Conservation (phyloP, 2,329 filamentous ascomycete species). For the Botryotinia calthae region DNA sequence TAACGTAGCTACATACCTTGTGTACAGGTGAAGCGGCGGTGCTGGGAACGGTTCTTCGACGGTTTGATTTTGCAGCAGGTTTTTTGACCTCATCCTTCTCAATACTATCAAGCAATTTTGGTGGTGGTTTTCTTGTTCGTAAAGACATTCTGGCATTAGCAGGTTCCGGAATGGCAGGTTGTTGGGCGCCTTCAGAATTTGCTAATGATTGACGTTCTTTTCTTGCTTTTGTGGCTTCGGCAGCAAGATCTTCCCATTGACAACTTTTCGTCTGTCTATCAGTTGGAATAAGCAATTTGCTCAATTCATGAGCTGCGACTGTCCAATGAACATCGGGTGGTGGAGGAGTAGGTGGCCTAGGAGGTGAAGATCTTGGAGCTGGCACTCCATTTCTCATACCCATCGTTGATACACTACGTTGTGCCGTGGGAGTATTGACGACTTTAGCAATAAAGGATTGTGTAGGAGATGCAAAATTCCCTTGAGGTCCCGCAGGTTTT, state of each 20-base stretch:
- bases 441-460: constrained; percentile 83
- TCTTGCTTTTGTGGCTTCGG: constrained; percentile 60
- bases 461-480: constrained; percentile 83
- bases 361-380: constrained; percentile 41
- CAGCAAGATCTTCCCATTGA: constrained; percentile 73
- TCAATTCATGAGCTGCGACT: constrained; percentile 77
- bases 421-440: constrained; percentile 59
- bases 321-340: constrained; percentile 84
- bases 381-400: constrained; percentile 39
- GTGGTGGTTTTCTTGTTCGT: constrained; percentile 62
- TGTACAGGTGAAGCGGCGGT: constrained; percentile 47
- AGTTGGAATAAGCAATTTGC: constrained; percentile 75
- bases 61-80: constrained; percentile 41
- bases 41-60: constrained; percentile 62
- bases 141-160: constrained; percentile 66
- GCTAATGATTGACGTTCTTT: constrained; percentile 62
- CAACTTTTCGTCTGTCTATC: constrained; percentile 74
- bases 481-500: constrained; percentile 53
- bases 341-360: constrained; percentile 60
- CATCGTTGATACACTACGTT: constrained; percentile 60
- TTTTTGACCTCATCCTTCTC: constrained; percentile 49
- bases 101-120: constrained; percentile 52
- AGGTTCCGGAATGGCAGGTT: constrained; percentile 36
- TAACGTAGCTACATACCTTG: constrained; percentile 39
- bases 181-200: constrained; percentile 32